Base-by-base conservation (phyloP, 495 filamentous ascomycete species). In the Daldinia bambusicola region DNA sequence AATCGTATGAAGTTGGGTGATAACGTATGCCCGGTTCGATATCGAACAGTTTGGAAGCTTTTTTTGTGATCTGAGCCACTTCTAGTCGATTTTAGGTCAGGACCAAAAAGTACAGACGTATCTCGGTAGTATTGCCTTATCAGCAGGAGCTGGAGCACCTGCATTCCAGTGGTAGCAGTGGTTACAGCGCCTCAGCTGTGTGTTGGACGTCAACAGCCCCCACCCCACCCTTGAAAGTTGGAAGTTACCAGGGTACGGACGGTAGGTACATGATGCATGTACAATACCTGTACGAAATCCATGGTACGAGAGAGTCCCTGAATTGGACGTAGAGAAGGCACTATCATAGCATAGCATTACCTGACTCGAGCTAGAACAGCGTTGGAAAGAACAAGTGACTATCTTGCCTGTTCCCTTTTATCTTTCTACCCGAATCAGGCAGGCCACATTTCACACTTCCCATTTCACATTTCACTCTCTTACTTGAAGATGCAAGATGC, bases 371-470 rank as follows among this genome's bases (percentile, higher is more conserved):
- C 32, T 36, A 61, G 41, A 30, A 36, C 5, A 36, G 6, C 34
- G 9, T 36, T 36, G 9, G 34, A 7, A 7, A 36, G 34, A 36
- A 55, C 20, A 60, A 40, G 45, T 41, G 55, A 30, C 56, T 55
- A 55, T 48, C 58, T 63, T 51, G 7, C n/a, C 16, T 57, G 10
- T 56, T 48, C 40, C 37, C 45, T 41, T 61, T 52, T 56, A 51
- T 64, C 51, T 72, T 63, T 71, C 50, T 3, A 61, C 70, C 66
- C 66, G 56, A 73, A 73, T 73, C 66, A 69, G 70, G 70, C 51
- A 73, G 70, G 70, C 61, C 65, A 52, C 60, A 36, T 67, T 43
- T 48, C 18, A 36, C 26, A 26, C 3, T 26, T 26, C 26, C n/a
- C 60, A 36, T 67, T 43, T 48, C 18, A 36, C 26, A 26, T 26